A percentile compares a stretch with the other conserved stretches of the same genome.
Conservation (phyloP, 1,284 basidiomycete genomes). For the Ganoderma boninense region DNA sequence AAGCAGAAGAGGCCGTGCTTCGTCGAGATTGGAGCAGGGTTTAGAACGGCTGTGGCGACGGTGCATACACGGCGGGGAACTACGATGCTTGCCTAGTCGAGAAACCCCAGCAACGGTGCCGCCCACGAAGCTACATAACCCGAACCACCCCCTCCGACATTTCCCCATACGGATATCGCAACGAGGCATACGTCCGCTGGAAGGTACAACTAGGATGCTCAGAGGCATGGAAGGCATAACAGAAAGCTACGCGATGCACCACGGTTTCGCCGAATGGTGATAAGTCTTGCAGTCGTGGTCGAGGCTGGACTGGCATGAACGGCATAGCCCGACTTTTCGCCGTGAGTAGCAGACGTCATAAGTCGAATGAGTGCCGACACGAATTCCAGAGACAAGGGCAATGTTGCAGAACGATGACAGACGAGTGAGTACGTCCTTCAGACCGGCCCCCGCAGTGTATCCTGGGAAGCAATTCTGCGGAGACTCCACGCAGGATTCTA, state of each 20-base stretch:
- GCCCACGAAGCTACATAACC: conserved; percentile 18
- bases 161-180: conserved; percentile 23
- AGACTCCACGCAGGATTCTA: not conserved
- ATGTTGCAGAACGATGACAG: not conserved
- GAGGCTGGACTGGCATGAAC: conserved; percentile 14
- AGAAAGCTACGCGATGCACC: conserved; percentile 11
- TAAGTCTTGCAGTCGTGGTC: conserved; percentile 7
- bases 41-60: conserved; percentile 12
- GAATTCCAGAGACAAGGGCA: not conserved
- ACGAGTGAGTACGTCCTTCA: not conserved
- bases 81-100: conserved; percentile 31
- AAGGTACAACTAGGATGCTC: not conserved
- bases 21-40: conserved; percentile 15
- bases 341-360: conserved; percentile 4
- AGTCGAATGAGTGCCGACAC: not conserved
- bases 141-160: conserved; percentile 17
- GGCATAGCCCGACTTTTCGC: conserved; percentile 28
- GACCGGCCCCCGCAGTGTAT: not conserved
- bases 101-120: conserved; percentile 10
- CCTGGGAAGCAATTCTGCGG: not conserved
- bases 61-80: conserved; percentile 7
- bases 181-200: conserved; percentile 3
- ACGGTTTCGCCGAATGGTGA: conserved; percentile 26
- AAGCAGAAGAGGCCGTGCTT: not conserved
- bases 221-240: not conserved